Evolutionary conservation across 1,139 yeast species (phyloP).

Genomic region (Kodamaea sp.): DNA sequence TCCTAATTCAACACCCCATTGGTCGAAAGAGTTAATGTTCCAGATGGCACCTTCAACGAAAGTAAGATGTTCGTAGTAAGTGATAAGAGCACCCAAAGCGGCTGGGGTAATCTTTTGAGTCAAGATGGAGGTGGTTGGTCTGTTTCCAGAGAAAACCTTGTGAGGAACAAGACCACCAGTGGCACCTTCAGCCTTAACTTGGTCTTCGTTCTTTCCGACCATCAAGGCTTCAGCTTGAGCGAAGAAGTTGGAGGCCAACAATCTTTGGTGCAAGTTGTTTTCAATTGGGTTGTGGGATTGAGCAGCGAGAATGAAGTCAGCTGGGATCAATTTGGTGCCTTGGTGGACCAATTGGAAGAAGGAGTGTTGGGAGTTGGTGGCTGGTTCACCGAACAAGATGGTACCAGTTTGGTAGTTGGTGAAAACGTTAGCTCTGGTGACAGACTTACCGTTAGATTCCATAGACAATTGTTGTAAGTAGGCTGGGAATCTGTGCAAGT

Average conservation of each 20-base stretch:
- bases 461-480: conserved; percentile 96
- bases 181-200: conserved; percentile 90
- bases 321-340: conserved; percentile 95
- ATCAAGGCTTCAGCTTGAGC: conserved; percentile 98
- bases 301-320: conserved; percentile 96
- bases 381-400: conserved; percentile 96
- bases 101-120: conserved; percentile 97
- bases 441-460: conserved; percentile 99
- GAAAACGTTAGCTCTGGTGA: conserved; percentile 86
- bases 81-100: conserved; percentile 90
- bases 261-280: conserved; percentile 88
- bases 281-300: conserved; percentile 97
- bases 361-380: conserved; percentile 98
- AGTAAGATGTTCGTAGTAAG: conserved; percentile 95
- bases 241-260: conserved; percentile 97
- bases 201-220: conserved; percentile 88
- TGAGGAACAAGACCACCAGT: conserved; percentile 85
- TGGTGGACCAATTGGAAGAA: conserved; percentile 99
- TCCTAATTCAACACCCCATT: conserved; percentile 99
- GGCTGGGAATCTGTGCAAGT: conserved; percentile 98
- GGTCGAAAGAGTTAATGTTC: conserved; percentile 99
- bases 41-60: conserved; percentile 98
- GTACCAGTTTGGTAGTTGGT: conserved; percentile 96
- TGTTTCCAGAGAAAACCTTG: conserved; percentile 95
- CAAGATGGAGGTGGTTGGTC: conserved; percentile 97